Percentiles rank a stretch among this genome's conserved stretches.
phyloP scores from a whole-genome alignment of 2,329 filamentous ascomycete genomes.

The Colletotrichum tropicale region DNA sequence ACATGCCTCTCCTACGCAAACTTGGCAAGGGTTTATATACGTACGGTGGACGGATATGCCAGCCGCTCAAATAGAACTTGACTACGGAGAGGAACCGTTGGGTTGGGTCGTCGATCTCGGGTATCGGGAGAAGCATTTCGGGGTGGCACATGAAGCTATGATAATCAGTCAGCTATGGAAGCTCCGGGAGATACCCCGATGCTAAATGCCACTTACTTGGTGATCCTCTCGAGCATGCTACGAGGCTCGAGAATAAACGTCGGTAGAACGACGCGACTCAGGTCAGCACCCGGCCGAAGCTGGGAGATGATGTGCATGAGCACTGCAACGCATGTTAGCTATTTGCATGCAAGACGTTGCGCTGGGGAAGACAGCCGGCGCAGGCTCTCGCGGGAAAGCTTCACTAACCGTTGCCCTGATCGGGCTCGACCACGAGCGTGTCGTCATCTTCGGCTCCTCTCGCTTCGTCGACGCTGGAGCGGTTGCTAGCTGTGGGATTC shows the following conservation, averaged over 20 bases:
- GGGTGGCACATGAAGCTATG: constrained; percentile 98
- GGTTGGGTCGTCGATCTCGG: constrained; percentile 85
- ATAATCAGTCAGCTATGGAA: background rate
- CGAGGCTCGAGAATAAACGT: constrained; percentile 98
- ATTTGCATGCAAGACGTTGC: background rate
- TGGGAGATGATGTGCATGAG: constrained; percentile 97
- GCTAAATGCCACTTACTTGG: constrained; percentile 70
- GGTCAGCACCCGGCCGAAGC: constrained; percentile 90
- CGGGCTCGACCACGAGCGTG: constrained; percentile 83
- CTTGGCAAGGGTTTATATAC: constrained; percentile 35
- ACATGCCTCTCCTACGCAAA: background rate
- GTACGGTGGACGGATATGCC: constrained; percentile 97
- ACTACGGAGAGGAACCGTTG: constrained; percentile 93
- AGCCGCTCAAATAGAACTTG: constrained; percentile 97
- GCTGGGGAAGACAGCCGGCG: background rate
- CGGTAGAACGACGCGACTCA: constrained; percentile 91
- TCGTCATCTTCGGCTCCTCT: constrained; percentile 65
- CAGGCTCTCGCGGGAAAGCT: background rate
- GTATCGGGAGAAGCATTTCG: constrained; percentile 89
- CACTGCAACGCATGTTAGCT: constrained; percentile 57
- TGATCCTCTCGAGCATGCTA: constrained; percentile 98
- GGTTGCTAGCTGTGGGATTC: constrained; percentile 43
- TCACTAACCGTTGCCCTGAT: constrained; percentile 88
- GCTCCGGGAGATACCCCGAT: background rate
- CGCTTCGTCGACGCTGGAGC: constrained; percentile 53